These are phyloP conservation scores for Gossypium anomalum DNA, from an alignment of 345 rosid genomes.

Conservation along the genomic window DNA sequence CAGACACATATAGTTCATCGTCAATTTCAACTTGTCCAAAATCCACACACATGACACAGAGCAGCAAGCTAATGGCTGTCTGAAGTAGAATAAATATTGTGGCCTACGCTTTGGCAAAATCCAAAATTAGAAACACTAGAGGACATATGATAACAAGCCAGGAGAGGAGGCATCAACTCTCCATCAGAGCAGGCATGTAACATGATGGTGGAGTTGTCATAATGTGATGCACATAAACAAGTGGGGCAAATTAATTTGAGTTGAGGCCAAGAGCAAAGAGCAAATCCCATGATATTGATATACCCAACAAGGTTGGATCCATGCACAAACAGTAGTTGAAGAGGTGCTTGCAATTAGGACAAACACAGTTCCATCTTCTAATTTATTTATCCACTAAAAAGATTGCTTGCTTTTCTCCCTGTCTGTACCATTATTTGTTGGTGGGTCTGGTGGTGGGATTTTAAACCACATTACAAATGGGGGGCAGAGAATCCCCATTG, in stretches of 20 bases:
- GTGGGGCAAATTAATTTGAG: constrained; percentile 28
- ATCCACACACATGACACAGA: neutral
- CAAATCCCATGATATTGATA: constrained; percentile 44
- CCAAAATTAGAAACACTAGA: constrained; percentile 4
- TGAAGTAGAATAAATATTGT: neutral
- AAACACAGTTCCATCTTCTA: constrained; percentile 48
- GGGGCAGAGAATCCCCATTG: constrained; percentile 71
- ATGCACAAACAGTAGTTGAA: constrained; percentile 27
- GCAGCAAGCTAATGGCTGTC: neutral
- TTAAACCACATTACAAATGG: constrained; percentile 48
- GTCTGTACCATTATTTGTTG: constrained; percentile 57
- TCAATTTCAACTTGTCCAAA: neutral
- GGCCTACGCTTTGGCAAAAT: neutral
- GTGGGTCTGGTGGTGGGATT: constrained; percentile 55
- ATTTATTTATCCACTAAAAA: constrained; percentile 42
- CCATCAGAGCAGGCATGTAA: constrained; percentile 52
- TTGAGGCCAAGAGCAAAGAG: constrained; percentile 6
- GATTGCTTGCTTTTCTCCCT: constrained; percentile 36
- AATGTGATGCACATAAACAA: constrained; percentile 39
- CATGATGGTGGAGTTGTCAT: constrained; percentile 65
- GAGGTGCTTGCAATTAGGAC: constrained; percentile 37
- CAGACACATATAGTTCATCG: neutral
- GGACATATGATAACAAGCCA: constrained; percentile 20
- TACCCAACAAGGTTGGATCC: constrained; percentile 60
- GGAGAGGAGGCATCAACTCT: constrained; percentile 16